Conservation (phyloP, 1,139 yeast genomes). For the Saccharomyces pastorianus region DNA sequence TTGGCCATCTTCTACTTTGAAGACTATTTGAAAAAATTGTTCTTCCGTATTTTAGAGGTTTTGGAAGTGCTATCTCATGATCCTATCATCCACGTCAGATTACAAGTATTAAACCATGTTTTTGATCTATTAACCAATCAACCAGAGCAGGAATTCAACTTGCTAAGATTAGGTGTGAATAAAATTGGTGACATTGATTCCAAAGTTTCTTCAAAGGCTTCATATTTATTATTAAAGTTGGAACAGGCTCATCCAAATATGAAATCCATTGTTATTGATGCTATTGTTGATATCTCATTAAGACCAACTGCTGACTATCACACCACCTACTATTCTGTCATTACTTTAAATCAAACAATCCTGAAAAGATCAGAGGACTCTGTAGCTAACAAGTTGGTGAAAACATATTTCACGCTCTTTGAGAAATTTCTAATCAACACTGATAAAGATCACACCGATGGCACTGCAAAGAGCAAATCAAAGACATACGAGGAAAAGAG, state of each 20-base stretch:
- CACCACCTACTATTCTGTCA: constrained; percentile 77
- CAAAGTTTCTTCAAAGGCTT: constrained; percentile 83
- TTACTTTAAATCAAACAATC: constrained; percentile 89
- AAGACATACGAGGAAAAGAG: constrained; percentile 39
- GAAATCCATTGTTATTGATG: constrained; percentile 72
- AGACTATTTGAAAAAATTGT: constrained; percentile 72
- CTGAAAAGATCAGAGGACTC: constrained; percentile 66
- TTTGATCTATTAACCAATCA: constrained; percentile 77
- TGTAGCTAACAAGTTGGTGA: constrained; percentile 73
- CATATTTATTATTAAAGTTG: constrained; percentile 68
- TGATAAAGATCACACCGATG: constrained; percentile 38
- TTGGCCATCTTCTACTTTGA: constrained; percentile 79
- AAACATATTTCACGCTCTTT: constrained; percentile 78
- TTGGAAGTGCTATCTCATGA: constrained; percentile 63
- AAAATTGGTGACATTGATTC: constrained; percentile 90
- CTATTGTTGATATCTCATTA: constrained; percentile 74
- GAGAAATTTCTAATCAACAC: constrained; percentile 71
- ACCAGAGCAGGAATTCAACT: constrained; percentile 95
- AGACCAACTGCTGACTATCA: constrained; percentile 75
- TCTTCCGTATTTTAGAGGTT: constrained; percentile 68
- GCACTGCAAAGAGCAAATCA: constrained; percentile 29
- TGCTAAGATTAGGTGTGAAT: constrained; percentile 81
- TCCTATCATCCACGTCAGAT: constrained; percentile 80
- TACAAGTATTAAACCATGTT: constrained; percentile 66
- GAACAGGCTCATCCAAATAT: constrained; percentile 94